A percentile compares a stretch with the other conserved stretches of the same genome.
Evolutionary conservation across 2,329 filamentous ascomycete genomes (phyloP).

Genomic region (Aspergillus pseudoglaucus): DNA sequence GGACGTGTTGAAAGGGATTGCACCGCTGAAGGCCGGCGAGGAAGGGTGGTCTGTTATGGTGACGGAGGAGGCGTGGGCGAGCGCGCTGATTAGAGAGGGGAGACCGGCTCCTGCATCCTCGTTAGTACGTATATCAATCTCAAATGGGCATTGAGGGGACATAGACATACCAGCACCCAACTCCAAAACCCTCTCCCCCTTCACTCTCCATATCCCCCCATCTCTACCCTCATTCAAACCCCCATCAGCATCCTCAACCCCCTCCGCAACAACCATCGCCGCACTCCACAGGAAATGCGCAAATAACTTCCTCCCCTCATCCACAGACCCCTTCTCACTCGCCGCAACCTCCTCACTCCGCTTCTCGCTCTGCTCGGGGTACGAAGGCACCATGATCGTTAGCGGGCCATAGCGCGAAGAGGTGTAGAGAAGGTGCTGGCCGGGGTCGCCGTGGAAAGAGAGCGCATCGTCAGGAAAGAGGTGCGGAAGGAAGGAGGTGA

Average conservation of each 20-base stretch:
- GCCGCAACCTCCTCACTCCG: constrained; percentile 12
- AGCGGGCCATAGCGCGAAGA: constrained; percentile 38
- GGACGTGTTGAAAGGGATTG: constrained; percentile 42
- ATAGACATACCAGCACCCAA: no score
- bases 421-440: constrained; percentile 46
- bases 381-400: constrained; percentile 34
- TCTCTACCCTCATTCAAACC: constrained; percentile 7
- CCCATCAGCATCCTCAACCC: constrained; percentile 29
- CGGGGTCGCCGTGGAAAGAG: constrained; percentile 49
- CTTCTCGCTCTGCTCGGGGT: constrained; percentile 33
- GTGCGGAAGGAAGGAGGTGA: constrained; percentile 46
- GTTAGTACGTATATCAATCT: no score
- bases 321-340: constrained; percentile 18
- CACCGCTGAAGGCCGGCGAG: constrained; percentile 33
- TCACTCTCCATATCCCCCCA: constrained; percentile 35
- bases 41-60: constrained; percentile 48
- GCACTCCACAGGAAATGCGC: constrained; percentile 57
- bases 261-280: constrained; percentile 37
- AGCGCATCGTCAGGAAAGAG: constrained; percentile 52
- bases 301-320: constrained; percentile 48
- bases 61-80: constrained; percentile 33
- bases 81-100: constrained; percentile 33
- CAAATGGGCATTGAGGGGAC: no score
- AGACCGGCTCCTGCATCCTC: constrained; percentile 32
- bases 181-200: constrained; percentile 47